Evolutionary conservation across 768 basidiomycete species (phyloP).

Genomic region (Tricholomella constricta): DNA sequence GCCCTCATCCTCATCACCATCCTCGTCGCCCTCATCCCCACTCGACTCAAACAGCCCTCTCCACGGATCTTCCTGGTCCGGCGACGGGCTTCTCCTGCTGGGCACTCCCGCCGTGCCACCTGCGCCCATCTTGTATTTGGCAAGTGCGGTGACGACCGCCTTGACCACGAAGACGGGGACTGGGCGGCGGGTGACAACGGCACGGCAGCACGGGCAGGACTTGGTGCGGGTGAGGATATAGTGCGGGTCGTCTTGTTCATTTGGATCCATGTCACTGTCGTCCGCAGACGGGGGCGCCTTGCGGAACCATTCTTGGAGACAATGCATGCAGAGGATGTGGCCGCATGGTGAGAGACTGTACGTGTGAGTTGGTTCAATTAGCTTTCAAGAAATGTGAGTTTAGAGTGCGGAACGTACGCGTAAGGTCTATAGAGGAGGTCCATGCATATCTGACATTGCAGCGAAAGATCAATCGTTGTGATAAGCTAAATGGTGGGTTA

Average conservation of each 20-base stretch:
- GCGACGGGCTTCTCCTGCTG: constrained; percentile 19
- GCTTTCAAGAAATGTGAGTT: not conserved
- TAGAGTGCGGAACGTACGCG: constrained; percentile 47
- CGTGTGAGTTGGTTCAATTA: constrained; percentile 1
- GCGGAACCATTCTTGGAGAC: constrained; percentile 79
- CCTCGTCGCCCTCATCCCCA: constrained; percentile 43
- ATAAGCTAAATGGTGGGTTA: constrained; percentile 42
- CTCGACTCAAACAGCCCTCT: constrained; percentile 62
- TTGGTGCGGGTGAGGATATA: constrained; percentile 63
- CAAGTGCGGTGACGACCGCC: constrained; percentile 51
- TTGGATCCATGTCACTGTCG: constrained; percentile 38
- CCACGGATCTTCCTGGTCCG: constrained; percentile 64
- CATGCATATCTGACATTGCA: constrained; percentile 80
- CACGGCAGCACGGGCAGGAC: constrained; percentile 73
- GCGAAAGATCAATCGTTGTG: constrained; percentile 53
- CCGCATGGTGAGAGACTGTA: constrained; percentile 73
- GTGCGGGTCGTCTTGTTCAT: constrained; percentile 36
- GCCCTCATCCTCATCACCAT: constrained; percentile 20
- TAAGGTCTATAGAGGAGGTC: constrained; percentile 66
- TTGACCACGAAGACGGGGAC: constrained; percentile 73
- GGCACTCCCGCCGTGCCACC: not conserved
- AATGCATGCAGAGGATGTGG: constrained; percentile 71
- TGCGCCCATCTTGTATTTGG: constrained; percentile 27
- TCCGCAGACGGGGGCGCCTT: constrained; percentile 53
- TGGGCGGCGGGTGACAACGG: constrained; percentile 57